These are phyloP conservation scores for Trametes pubescens DNA, from an alignment of 1,284 basidiomycete species.

Conservation along the genomic window DNA sequence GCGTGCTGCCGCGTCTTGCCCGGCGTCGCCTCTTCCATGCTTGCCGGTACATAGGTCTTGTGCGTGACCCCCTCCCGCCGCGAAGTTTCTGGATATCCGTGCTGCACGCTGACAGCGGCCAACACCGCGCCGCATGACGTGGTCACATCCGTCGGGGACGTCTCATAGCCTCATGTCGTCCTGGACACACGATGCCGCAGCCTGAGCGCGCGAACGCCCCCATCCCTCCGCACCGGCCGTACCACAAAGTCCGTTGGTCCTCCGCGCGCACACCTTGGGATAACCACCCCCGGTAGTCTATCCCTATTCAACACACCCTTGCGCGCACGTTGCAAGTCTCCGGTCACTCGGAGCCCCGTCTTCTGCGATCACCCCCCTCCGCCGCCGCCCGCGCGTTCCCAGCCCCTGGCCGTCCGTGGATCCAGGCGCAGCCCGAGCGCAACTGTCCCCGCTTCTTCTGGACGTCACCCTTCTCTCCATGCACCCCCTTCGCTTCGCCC, in stretches of 20 bases:
- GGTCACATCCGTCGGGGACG: constrained; percentile 7
- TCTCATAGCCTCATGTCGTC: constrained; percentile 33
- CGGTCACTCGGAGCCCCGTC: constrained; percentile 15
- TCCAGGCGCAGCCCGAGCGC: constrained; percentile 14
- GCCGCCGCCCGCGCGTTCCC: constrained; percentile 10
- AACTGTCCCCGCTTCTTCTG: constrained; percentile 9
- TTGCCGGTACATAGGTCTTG: constrained; percentile 2
- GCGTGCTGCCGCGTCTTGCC: constrained; percentile 14
- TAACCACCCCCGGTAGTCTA: constrained; percentile 11
- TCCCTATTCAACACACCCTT: neutral
- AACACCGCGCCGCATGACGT: constrained; percentile 3
- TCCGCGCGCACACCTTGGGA: neutral
- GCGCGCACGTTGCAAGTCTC: constrained; percentile 12
- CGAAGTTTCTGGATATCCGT: neutral
- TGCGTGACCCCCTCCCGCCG: constrained; percentile 5
- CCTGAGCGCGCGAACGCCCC: neutral
- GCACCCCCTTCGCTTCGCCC: neutral
- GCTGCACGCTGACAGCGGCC: constrained; percentile 8
- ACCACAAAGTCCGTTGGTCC: constrained; percentile 2
- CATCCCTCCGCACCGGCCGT: neutral
- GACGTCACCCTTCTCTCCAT: constrained; percentile 10
- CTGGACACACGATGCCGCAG: constrained; percentile 20
- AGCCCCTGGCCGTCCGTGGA: constrained; percentile 4
- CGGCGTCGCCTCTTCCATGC: constrained; percentile 14
- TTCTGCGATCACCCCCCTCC: constrained; percentile 19